Evolutionary conservation across 768 basidiomycete genomes (phyloP), one percentile per base, ranked within the genome.

Genomic region (Naganishia friedmannii): DNA sequence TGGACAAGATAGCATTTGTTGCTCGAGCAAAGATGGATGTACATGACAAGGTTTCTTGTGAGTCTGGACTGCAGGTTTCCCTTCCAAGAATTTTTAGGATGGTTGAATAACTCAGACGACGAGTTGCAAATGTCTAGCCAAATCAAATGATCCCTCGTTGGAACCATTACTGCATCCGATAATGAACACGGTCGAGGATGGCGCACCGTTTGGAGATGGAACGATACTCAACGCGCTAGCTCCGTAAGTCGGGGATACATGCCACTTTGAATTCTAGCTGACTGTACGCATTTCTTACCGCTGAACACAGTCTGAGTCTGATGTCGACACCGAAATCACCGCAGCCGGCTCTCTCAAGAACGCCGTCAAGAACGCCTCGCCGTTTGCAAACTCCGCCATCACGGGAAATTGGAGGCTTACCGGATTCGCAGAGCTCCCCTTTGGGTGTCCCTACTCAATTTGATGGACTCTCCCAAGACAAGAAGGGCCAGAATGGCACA

Each of bases 211-310:
- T 74, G 85, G 90, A 51, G 91, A 93, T 79, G 89, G 93, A 75
- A 89, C 92, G 77, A 93, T 96, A 73, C 95, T 95, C 82, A 91
- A 88, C 77, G 94, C 96, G 71, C 85, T 97, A 1, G 88, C 92
- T 6, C 93, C 94, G 78, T 78, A 51, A 70, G 79, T 73, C 1
- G n/a, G 26, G 12, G 67, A 21, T 55, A n/a, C 31, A 53, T 9
- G 17, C 53, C 12, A 53, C 19, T 12, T 9, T 29, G 8, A 26
- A 34, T 5, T 32, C 37, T 3, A 26, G 55, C 55, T 57, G 29
- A 32, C 17, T 21, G 13, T 29, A 29, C 29, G 23, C 37, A 6
- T 23, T 51, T 51, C 48, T 12, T 26, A 4, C 21, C 23, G 45
- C 45, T n/a, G 6, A 34, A 37, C 21, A 39, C 32, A 67, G 66